A percentile compares a stretch with the other conserved stretches of the same genome.
Conservation (phyloP, 257 asterid species). For the Fraxinus americana region DNA sequence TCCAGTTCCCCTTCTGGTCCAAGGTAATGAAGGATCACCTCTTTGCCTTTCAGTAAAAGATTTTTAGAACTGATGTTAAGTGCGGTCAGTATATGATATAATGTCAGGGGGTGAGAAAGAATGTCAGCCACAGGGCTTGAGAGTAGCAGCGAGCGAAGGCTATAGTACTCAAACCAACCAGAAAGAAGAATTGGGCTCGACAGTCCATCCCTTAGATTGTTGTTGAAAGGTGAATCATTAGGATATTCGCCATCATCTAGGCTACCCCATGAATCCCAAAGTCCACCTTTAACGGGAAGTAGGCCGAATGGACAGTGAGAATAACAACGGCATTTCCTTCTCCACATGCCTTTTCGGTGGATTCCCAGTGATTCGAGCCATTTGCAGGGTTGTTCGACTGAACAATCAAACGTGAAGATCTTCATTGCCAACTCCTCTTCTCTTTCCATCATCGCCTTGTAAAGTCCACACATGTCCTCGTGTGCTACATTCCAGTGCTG, state of each 20-base stretch:
- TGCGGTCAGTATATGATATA: constrained; percentile 34
- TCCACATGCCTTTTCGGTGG: constrained; percentile 46
- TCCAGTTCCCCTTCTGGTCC: constrained; percentile 46
- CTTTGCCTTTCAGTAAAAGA: constrained; percentile 34
- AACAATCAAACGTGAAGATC: constrained; percentile 28
- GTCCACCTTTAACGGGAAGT: constrained; percentile 29
- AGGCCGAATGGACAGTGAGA: constrained; percentile 29
- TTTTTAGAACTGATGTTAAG: constrained; percentile 30
- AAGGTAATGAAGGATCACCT: constrained; percentile 38
- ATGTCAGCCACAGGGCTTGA: constrained; percentile 43
- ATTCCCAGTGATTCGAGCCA: constrained; percentile 40
- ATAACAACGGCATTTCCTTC: constrained; percentile 37
- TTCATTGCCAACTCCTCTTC: constrained; percentile 38
- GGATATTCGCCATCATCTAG: constrained; percentile 33
- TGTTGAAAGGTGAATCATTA: constrained; percentile 29
- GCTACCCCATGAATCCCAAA: constrained; percentile 37
- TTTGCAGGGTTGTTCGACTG: constrained; percentile 36
- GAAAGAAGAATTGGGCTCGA: constrained; percentile 32
- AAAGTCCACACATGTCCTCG: constrained; percentile 29
- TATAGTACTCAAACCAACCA: constrained; percentile 37
- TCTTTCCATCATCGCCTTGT: constrained; percentile 45
- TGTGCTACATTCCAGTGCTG: constrained; percentile 38
- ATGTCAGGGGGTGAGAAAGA: constrained; percentile 41
- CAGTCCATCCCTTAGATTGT: constrained; percentile 21
- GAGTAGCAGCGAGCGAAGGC: constrained; percentile 28